Evolutionary conservation across 176 grass and related monocot genomes (phyloP).

Genomic region (Leersia perrieri): DNA sequence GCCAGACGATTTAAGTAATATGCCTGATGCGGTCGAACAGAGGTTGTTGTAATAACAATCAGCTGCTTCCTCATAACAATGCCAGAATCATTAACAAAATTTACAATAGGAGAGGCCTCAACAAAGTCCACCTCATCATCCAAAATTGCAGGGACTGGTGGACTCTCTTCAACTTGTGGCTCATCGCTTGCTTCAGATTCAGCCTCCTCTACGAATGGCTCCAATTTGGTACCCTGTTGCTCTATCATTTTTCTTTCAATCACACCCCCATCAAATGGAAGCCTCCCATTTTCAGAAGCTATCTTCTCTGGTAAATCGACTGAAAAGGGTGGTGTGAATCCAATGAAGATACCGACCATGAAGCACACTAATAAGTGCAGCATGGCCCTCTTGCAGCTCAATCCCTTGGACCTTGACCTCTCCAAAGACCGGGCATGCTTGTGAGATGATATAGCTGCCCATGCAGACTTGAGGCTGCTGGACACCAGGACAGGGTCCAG

Average conservation of each 20-base stretch:
- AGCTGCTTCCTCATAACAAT: constrained; percentile 68
- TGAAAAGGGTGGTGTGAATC: constrained; percentile 77
- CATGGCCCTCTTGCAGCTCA: constrained; percentile 64
- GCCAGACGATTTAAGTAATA: constrained; percentile 83
- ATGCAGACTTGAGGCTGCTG: constrained; percentile 54
- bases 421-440: constrained; percentile 57
- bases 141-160: constrained; percentile 43
- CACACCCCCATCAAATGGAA: constrained; percentile 45
- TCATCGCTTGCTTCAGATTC: constrained; percentile 37
- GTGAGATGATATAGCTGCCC: constrained; percentile 54
- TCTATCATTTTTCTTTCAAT: constrained; percentile 38
- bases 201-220: constrained; percentile 29
- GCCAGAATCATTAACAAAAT: constrained; percentile 35
- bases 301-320: constrained; percentile 59
- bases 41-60: constrained; percentile 81
- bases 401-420: constrained; percentile 62
- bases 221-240: constrained; percentile 29
- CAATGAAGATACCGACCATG: constrained; percentile 67
- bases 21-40: constrained; percentile 78
- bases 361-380: constrained; percentile 63
- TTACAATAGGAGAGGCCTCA: constrained; percentile 18
- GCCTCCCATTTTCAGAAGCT: constrained; percentile 38
- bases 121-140: constrained; percentile 54
- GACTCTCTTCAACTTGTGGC: constrained; percentile 32
- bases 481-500: constrained; percentile 49